phyloP scores from a whole-genome alignment of 139 green algal species.

The Gonium pectorale region DNA sequence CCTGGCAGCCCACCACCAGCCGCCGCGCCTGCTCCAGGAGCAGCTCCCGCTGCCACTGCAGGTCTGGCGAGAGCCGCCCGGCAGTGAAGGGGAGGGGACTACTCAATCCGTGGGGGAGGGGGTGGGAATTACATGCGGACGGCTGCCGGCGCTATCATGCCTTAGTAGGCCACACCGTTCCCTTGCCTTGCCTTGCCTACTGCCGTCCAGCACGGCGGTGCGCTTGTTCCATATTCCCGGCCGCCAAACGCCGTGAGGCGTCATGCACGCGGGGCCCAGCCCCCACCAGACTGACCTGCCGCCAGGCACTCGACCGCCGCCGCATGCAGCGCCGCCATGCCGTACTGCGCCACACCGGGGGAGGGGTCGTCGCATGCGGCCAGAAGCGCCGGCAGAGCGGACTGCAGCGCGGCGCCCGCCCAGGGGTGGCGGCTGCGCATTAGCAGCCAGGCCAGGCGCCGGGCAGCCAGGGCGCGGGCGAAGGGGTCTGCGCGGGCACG shows the following conservation, averaged over 20 bases:
- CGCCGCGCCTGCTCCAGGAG: slow-evolving; percentile 47
- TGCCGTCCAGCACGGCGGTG: too few relatives aligned
- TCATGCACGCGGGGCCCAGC: too few relatives aligned
- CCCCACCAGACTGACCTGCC: too few relatives aligned
- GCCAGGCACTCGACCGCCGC: slow-evolving; percentile 36
- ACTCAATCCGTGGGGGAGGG: too few relatives aligned
- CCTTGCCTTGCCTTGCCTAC: too few relatives aligned
- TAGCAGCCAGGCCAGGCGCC: slow-evolving; percentile 59
- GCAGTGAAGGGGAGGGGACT: too few relatives aligned
- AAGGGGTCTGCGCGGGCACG: slow-evolving; percentile 44
- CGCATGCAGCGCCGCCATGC: slow-evolving; percentile 55
- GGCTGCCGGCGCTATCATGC: too few relatives aligned
- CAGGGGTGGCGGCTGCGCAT: slow-evolving; percentile 35
- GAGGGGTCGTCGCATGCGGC: slow-evolving; percentile 58
- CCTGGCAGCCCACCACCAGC: slow-evolving; percentile 63
- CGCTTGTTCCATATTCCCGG: too few relatives aligned
- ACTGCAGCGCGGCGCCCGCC: background rate
- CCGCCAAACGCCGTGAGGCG: too few relatives aligned
- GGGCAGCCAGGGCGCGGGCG: slow-evolving; percentile 57
- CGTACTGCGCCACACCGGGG: slow-evolving; percentile 49
- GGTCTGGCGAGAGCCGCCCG: too few relatives aligned
- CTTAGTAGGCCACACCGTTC: too few relatives aligned
- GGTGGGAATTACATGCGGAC: too few relatives aligned
- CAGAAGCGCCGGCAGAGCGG: slow-evolving; percentile 50
- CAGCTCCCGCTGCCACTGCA: slow-evolving; percentile 54